Conservation (phyloP, 1,284 basidiomycete genomes). For the Vanrija sp. region DNA sequence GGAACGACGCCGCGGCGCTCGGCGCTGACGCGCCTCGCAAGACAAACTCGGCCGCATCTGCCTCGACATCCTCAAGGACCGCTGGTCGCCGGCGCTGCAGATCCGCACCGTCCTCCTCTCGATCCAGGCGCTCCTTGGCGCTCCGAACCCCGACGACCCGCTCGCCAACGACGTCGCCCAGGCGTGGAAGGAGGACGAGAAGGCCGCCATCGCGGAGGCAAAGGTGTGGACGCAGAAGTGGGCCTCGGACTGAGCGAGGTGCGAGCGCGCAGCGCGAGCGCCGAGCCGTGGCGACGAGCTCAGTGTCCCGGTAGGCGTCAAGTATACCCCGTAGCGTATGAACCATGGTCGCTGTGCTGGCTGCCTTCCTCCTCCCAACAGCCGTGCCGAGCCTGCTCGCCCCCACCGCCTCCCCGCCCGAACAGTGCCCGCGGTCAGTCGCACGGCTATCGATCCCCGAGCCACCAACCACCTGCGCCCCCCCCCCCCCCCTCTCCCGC, state of each 20-base stretch:
- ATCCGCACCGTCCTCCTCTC: slow-evolving; percentile 97
- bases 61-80: slow-evolving; percentile 97
- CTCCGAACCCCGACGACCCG: slow-evolving; percentile 98
- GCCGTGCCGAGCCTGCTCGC: too few relatives aligned
- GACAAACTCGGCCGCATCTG: slow-evolving; percentile 98
- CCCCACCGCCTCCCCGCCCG: too few relatives aligned
- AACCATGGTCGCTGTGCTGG: too few relatives aligned
- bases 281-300: too few relatives aligned
- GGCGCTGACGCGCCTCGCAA: slow-evolving; percentile 41
- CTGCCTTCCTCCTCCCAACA: too few relatives aligned
- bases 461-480: too few relatives aligned
- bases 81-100: slow-evolving; percentile 98
- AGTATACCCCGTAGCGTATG: too few relatives aligned
- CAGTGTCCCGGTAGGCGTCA: too few relatives aligned
- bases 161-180: slow-evolving; percentile 86
- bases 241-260: slow-evolving; percentile 1
- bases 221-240: slow-evolving; percentile 73
- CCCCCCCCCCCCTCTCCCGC: too few relatives aligned
- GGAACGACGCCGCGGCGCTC: not conserved
- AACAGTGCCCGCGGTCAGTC: too few relatives aligned
- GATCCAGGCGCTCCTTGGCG: slow-evolving; percentile 88
- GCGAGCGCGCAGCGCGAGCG: too few relatives aligned
- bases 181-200: slow-evolving; percentile 97
- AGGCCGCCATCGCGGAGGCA: slow-evolving; percentile 81
- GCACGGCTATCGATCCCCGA: too few relatives aligned